Base-by-base conservation (phyloP, 2,329 filamentous ascomycete species). In the Ceratocystis eucalypticola region DNA sequence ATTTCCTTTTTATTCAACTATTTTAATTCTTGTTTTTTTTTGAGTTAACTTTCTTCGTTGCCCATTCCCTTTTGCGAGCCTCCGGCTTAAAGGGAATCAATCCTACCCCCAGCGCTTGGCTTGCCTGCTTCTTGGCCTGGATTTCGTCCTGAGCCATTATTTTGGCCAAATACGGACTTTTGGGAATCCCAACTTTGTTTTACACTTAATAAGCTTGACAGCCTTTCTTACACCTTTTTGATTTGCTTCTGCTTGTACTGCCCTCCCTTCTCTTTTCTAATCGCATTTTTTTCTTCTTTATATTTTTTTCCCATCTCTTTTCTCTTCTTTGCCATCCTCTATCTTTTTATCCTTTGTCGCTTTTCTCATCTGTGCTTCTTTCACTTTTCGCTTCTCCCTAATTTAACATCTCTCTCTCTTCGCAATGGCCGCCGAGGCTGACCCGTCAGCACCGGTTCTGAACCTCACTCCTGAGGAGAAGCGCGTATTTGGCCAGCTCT, bases 391-490 rank as follows among this genome's bases (percentile, higher is more conserved):
- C 30, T 20, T 5, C 6, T 8, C n/a, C 28, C 30, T 44, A 10
- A 28, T 45, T 46, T 25, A 46, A 8, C 15, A 20, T n/a, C 20
- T 33, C 44, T 20, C 41, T 15, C 10, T 45, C 61, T 22, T 41
- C 25, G 22, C 30, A 55, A 65, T 57, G 33, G 20, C 37, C 46
- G 67, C 69, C 45, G 69, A 66, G 63, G 66, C 68, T 68, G 67
- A 67, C 63, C 64, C 68, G 62, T 64, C 62, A 62, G 65, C 79
- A 70, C 84, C 87, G 70, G 88, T 87, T 76, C 83, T 96, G 71
- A 96, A 96, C 78, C 84, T 97, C 70, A 89, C 86, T 37, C 79
- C 89, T 62, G 91, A 97, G 71, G 94, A 99, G 82, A 96, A 96
- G 79, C 88, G 91, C 76, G 85, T 89, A 68, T 99, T 95, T 76